Conservation (phyloP, 371 early-diverging fungal genomes). For the Mortierella polycephala region DNA sequence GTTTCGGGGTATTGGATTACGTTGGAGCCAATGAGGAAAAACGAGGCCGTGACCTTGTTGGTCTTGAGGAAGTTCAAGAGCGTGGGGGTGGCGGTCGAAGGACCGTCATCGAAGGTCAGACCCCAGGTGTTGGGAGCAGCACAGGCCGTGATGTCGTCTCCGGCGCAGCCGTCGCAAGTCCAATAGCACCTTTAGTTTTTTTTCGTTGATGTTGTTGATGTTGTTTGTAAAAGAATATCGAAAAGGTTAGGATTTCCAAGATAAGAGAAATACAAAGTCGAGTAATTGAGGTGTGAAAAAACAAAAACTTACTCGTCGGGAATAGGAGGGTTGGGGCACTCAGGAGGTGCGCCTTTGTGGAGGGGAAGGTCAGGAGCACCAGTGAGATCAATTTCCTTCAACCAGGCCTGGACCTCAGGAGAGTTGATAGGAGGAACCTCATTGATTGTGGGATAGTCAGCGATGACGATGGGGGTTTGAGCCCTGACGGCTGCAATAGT, state of each 20-base stretch:
- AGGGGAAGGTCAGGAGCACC: constrained; percentile 31
- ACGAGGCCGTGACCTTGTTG: constrained; percentile 66
- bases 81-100: constrained; percentile 57
- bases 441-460: constrained; percentile 37
- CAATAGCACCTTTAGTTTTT: constrained; percentile 22
- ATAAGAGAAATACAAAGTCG: background rate
- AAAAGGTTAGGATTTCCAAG: background rate
- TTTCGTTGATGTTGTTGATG: background rate
- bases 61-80: constrained; percentile 64
- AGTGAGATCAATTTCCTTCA: constrained; percentile 51
- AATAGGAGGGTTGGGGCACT: constrained; percentile 18
- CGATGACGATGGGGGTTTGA: constrained; percentile 25
- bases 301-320: constrained; percentile 27
- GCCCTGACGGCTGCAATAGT: constrained; percentile 43
- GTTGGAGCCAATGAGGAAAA: constrained; percentile 71
- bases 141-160: constrained; percentile 41
- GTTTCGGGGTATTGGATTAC: constrained; percentile 63
- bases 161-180: constrained; percentile 37
- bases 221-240: background rate
- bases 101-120: constrained; percentile 75
- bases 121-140: constrained; percentile 60
- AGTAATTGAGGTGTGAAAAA: background rate
- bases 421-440: constrained; percentile 19
- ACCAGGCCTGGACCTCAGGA: constrained; percentile 41
- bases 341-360: constrained; percentile 37